phyloP scores from a whole-genome alignment of 495 filamentous ascomycete genomes.

The Penicillium riverlandense region DNA sequence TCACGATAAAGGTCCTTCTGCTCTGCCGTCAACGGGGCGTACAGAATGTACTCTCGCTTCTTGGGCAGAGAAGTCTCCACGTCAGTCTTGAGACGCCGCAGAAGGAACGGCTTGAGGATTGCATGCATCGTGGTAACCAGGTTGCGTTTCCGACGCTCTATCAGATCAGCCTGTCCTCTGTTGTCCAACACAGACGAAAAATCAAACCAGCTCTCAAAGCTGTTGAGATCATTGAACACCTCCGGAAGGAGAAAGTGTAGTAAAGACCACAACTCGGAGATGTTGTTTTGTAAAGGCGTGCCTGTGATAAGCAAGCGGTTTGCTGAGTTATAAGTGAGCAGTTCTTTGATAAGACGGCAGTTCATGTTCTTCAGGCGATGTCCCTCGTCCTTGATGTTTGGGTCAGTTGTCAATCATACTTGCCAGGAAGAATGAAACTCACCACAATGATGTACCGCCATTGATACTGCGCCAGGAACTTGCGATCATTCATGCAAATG shows the following conservation, averaged over 20 bases:
- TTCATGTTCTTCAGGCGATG: conserved; percentile 97
- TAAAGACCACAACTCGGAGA: conserved; percentile 90
- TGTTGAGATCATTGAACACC: conserved; percentile 82
- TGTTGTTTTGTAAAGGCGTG: conserved; percentile 92
- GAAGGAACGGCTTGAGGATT: conserved; percentile 83
- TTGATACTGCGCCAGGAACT: conserved; percentile 67
- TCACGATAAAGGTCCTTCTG: conserved; percentile 89
- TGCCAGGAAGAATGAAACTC: conserved; percentile 19
- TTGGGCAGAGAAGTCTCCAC: conserved; percentile 85
- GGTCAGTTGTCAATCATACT: conserved; percentile 3
- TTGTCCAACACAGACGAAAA: conserved; percentile 81
- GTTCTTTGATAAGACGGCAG: conserved; percentile 79
- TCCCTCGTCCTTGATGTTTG: conserved; percentile 65
- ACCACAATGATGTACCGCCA: conserved; percentile 98
- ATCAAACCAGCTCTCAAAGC: conserved; percentile 94
- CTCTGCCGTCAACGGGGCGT: conserved; percentile 77
- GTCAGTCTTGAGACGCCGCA: conserved; percentile 86
- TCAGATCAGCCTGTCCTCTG: conserved; percentile 52
- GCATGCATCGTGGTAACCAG: conserved; percentile 85
- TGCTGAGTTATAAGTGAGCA: conserved; percentile 80
- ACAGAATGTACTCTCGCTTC: conserved; percentile 94
- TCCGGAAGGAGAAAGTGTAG: conserved; percentile 89
- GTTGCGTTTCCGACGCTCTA: conserved; percentile 59
- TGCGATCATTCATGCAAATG: conserved; percentile 86
- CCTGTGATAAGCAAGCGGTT: conserved; percentile 91